Conservation (phyloP, 2,329 filamentous ascomycete genomes). For the Colletotrichum viniferum region DNA sequence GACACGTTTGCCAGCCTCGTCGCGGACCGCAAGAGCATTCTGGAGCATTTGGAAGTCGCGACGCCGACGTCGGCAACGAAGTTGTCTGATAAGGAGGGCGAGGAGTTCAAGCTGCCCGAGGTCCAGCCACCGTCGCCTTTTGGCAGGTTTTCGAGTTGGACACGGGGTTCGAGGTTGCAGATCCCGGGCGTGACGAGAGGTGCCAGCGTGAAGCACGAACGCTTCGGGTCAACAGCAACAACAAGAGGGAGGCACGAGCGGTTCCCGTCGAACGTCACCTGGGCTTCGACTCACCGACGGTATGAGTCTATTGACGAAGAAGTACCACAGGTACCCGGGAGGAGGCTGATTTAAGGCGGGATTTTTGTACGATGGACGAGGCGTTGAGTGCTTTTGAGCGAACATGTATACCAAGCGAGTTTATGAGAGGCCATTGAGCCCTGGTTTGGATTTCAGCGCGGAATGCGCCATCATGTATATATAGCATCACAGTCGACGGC, state of each 20-base stretch:
- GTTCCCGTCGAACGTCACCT: background rate
- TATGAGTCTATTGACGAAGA: background rate
- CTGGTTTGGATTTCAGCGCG: background rate
- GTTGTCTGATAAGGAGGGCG: background rate
- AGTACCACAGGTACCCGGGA: background rate
- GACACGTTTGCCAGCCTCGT: constrained; percentile 10
- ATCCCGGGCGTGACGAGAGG: background rate
- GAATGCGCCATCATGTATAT: background rate
- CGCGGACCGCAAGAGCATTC: background rate
- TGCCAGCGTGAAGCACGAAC: background rate
- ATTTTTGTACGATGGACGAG: background rate
- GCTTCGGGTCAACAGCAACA: background rate
- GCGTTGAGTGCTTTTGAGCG: background rate
- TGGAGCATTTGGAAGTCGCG: background rate
- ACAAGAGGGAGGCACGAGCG: background rate
- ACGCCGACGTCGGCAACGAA: background rate
- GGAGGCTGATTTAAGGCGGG: background rate
- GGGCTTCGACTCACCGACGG: background rate
- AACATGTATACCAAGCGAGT: background rate
- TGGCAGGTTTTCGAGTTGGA: background rate
- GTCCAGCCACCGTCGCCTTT: constrained; percentile 2
- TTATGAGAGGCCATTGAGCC: background rate
- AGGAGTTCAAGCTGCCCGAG: constrained; percentile 5
- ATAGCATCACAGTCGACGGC: background rate
- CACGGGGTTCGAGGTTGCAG: constrained; percentile 6